phyloP scores from a whole-genome alignment of 192 early-diverging fungal species.

The Chytriomyces confervae region DNA sequence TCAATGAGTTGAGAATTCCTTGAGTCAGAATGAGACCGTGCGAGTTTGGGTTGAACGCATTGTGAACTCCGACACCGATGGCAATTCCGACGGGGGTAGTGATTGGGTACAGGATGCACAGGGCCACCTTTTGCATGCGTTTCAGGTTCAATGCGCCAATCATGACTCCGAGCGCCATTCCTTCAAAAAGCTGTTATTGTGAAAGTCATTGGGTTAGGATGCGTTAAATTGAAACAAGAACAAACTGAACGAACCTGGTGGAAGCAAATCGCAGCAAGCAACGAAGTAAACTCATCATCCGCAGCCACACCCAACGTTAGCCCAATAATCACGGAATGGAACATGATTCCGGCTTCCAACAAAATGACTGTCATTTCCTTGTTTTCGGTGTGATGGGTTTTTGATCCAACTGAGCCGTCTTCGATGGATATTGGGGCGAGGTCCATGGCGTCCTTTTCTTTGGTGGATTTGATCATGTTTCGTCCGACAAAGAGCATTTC shows the following conservation, averaged over 20 bases:
- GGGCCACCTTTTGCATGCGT: not conserved
- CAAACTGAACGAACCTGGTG: conserved; percentile 60
- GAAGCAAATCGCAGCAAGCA: conserved; percentile 54
- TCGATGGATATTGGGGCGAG: not conserved
- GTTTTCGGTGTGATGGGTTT: not conserved
- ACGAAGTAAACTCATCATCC: conserved; percentile 37
- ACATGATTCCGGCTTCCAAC: conserved; percentile 54
- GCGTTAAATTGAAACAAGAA: no score
- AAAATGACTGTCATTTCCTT: conserved; percentile 36
- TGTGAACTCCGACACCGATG: conserved; percentile 74
- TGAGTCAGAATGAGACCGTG: conserved; percentile 64
- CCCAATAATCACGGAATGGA: conserved; percentile 52
- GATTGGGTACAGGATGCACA: conserved; percentile 60
- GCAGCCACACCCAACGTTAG: conserved; percentile 41
- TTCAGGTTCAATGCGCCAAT: conserved; percentile 23
- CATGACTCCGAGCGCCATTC: conserved; percentile 43
- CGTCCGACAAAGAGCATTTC: conserved; percentile 12
- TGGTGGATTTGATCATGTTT: not conserved
- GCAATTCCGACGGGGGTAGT: conserved; percentile 82
- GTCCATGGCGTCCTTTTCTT: not conserved
- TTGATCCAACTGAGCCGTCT: not conserved
- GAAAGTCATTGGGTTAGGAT: no score
- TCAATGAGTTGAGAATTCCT: conserved; percentile 76
- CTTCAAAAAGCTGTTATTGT: conserved; percentile 29
- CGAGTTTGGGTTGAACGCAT: conserved; percentile 64